These are phyloP conservation scores for Plantago coronopus DNA, from an alignment of 305 asterid species.

Conservation along the genomic window DNA sequence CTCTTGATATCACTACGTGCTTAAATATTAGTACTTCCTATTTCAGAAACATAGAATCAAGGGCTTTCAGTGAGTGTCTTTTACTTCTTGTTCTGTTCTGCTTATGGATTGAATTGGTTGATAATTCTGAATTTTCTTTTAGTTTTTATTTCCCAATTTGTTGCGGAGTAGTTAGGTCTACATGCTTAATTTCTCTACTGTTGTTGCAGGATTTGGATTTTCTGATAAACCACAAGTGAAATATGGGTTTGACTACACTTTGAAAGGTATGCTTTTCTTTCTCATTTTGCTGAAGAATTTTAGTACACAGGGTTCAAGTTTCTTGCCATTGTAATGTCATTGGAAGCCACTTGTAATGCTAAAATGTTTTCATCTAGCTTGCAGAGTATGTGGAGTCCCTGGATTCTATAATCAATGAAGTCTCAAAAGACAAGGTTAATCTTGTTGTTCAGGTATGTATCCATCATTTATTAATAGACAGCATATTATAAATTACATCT, in stretches of 20 bases:
- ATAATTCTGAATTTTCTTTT: neutral
- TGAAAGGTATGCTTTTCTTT: slow-evolving; percentile 50
- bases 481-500: slow-evolving; percentile 2
- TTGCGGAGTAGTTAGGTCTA: neutral
- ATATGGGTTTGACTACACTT: slow-evolving; percentile 87
- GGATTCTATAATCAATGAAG: slow-evolving; percentile 55
- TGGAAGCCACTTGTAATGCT: slow-evolving; percentile 16
- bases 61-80: neutral
- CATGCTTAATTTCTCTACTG: slow-evolving; percentile 11
- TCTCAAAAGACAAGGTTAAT: slow-evolving; percentile 54
- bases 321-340: slow-evolving; percentile 15
- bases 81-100: neutral
- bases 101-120: neutral
- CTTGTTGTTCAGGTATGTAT: slow-evolving; percentile 78
- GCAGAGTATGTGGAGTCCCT: slow-evolving; percentile 75
- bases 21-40: neutral
- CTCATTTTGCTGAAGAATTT: slow-evolving; percentile 2
- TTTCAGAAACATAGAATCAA: neutral
- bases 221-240: slow-evolving; percentile 94
- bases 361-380: slow-evolving; percentile 18
- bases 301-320: slow-evolving; percentile 1
- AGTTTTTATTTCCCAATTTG: neutral
- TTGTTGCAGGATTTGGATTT: slow-evolving; percentile 84
- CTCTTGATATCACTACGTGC: slow-evolving; percentile 6
- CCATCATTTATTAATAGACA: slow-evolving; percentile 7